Evolutionary conservation across 306 rosid species (phyloP).

Genomic region (Geum urbanum): DNA sequence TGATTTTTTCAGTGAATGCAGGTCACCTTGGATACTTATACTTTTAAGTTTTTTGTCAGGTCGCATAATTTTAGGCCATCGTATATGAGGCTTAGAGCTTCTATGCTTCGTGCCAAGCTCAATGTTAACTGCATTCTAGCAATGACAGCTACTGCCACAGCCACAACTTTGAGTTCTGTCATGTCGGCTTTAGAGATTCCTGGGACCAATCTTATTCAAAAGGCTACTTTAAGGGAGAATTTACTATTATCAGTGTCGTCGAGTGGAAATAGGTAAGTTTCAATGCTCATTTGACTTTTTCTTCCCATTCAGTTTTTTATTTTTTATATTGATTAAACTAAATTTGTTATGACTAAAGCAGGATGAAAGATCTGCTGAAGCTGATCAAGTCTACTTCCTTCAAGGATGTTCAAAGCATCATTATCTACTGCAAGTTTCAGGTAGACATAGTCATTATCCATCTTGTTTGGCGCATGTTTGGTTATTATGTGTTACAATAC

Average conservation of each 20-base stretch:
- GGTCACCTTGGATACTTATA: neutral
- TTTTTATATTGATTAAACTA: constrained; percentile 11
- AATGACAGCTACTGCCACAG: constrained; percentile 94
- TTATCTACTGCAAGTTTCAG: constrained; percentile 94
- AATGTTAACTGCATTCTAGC: constrained; percentile 74
- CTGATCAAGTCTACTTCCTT: constrained; percentile 75
- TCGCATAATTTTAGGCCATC: constrained; percentile 95
- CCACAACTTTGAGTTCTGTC: constrained; percentile 65
- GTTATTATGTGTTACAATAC: neutral
- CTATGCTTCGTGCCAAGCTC: constrained; percentile 59
- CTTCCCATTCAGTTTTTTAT: constrained; percentile 3
- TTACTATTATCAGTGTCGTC: constrained; percentile 62
- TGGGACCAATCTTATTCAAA: constrained; percentile 57
- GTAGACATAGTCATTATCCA: constrained; percentile 34
- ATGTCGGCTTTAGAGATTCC: constrained; percentile 86
- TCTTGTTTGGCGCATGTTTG: neutral
- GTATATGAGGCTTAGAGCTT: constrained; percentile 87
- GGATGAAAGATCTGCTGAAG: constrained; percentile 75
- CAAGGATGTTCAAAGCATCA: constrained; percentile 67
- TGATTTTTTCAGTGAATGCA: constrained; percentile 5
- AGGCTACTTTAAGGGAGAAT: constrained; percentile 59
- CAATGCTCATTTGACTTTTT: constrained; percentile 10
- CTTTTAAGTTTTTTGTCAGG: constrained; percentile 42
- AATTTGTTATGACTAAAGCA: constrained; percentile 29
- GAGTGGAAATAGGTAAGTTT: constrained; percentile 68